Base-by-base conservation (phyloP, 768 basidiomycete species). In the Favolaschia claudopus region DNA sequence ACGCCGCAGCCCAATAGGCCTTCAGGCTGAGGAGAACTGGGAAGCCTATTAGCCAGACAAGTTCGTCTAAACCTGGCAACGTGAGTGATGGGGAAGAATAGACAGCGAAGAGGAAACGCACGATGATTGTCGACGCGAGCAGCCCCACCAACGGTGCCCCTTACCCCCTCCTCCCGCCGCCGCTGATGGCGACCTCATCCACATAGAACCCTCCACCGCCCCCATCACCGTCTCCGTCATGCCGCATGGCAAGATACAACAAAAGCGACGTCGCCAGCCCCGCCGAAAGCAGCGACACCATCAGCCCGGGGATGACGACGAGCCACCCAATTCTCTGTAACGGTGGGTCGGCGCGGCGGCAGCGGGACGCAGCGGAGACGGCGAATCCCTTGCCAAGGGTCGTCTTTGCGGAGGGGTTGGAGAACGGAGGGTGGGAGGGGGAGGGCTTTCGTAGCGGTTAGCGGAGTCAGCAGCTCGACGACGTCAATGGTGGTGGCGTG, bases 361-460 rank as follows among this genome's bases (percentile, higher is more conserved):
- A 43, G 9, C 44, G 44, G n/a, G 12, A 9, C 19, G 40, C 32
- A 53, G 57, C 14, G 43, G 29, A 0, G 33, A 22, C 42, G 45
- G 56, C 31, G n/a, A 46, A 29, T 48, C 55, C 25, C 29, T 29
- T 45, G 54, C 52, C 37, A 12, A 33, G 20, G n/a, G 17, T 64
- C 63, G 39, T 57, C 44, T 49, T 64, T 64, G 19, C 63, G 58
- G 7, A 64, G 63, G 20, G 63, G 63, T 40, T 64, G 54, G 19
- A 64, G 58, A 39, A 54, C 54, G 15, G 34, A 22, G 19, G 58
- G 63, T 1, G 39, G 63, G 5, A 37, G 44, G 7, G 63, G 63
- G 10, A 64, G 58, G 2, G 45, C 39, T 33, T 59, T 61, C n/a
- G 10, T 12, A 4, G 36, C 46, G 20, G 49, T 28, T 6, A 9